These are phyloP conservation scores for Saccharata proteae DNA, from an alignment of 2,329 filamentous ascomycete species.

Conservation along the genomic window DNA sequence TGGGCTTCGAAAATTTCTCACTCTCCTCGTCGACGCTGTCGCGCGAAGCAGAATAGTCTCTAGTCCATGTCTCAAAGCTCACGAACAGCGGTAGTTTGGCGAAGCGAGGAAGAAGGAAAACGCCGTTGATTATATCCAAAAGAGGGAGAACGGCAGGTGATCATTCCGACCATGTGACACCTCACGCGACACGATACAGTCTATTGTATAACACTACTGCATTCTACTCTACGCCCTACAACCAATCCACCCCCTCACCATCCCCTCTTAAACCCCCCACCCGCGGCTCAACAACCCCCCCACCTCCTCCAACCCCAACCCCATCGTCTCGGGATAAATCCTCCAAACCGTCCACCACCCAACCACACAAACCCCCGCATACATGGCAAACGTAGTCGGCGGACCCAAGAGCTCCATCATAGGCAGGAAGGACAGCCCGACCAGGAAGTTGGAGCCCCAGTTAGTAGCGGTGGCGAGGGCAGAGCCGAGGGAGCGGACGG, in stretches of 20 bases:
- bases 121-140: too few species aligned
- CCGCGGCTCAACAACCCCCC: constrained; percentile 56
- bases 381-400: constrained; percentile 68
- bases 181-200: too few species aligned
- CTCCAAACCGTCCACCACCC: constrained; percentile 59
- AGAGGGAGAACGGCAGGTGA: too few species aligned
- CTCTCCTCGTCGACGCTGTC: too few species aligned
- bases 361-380: constrained; percentile 55
- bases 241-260: constrained; percentile 12
- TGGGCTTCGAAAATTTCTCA: too few species aligned
- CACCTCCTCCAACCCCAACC: constrained; percentile 70
- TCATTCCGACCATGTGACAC: too few species aligned
- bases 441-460: constrained; percentile 76
- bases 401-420: constrained; percentile 69
- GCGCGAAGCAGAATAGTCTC: too few species aligned
- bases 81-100: too few species aligned
- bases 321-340: constrained; percentile 80
- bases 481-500: constrained; percentile 60
- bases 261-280: constrained; percentile 47
- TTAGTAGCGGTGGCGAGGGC: constrained; percentile 68
- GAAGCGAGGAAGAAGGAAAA: too few species aligned
- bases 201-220: too few species aligned
- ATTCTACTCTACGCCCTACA: too few species aligned
- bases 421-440: constrained; percentile 78
- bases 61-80: too few species aligned